Conservation (phyloP, 805 yeast genomes). For the Kluyveromyces wickerhamii region DNA sequence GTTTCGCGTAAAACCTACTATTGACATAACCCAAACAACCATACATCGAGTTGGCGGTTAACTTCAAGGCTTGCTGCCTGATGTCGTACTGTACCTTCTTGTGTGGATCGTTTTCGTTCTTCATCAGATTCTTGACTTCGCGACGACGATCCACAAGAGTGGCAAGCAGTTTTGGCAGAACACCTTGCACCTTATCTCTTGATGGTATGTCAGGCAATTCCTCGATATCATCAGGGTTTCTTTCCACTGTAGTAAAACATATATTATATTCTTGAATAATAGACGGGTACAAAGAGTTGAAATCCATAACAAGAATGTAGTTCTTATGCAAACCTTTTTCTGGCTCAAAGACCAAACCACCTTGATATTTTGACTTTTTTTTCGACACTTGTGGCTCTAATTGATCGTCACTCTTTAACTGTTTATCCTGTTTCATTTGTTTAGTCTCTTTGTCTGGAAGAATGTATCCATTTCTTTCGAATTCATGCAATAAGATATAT, state of each 20-base stretch:
- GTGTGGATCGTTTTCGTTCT: slow-evolving; percentile 55
- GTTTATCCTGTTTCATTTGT: slow-evolving; percentile 31
- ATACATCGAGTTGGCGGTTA: slow-evolving; percentile 99
- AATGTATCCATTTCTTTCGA: slow-evolving; percentile 66
- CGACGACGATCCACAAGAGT: slow-evolving; percentile 86
- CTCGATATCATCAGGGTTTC: slow-evolving; percentile 49
- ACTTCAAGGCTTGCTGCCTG: slow-evolving; percentile 89
- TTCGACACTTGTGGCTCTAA: slow-evolving; percentile 38
- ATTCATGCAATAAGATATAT: slow-evolving; percentile 85
- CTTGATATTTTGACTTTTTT: slow-evolving; percentile 70
- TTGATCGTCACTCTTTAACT: slow-evolving; percentile 18
- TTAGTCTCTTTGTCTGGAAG: slow-evolving; percentile 76
- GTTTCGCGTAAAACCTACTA: slow-evolving; percentile 92
- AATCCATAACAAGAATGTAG: slow-evolving; percentile 90
- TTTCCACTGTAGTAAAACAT: slow-evolving; percentile 90
- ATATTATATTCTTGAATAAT: slow-evolving; percentile 95
- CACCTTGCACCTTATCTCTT: slow-evolving; percentile 56
- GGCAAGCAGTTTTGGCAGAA: slow-evolving; percentile 75
- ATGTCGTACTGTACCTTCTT: slow-evolving; percentile 85
- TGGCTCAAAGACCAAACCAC: slow-evolving; percentile 96
- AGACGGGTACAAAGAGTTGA: slow-evolving; percentile 94
- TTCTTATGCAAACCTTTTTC: slow-evolving; percentile 90
- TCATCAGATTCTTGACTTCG: slow-evolving; percentile 81
- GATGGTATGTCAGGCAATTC: slow-evolving; percentile 65
- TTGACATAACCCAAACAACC: slow-evolving; percentile 93